These are phyloP conservation scores for Populus alba DNA, from an alignment of 345 rosid genomes.

Conservation along the genomic window DNA sequence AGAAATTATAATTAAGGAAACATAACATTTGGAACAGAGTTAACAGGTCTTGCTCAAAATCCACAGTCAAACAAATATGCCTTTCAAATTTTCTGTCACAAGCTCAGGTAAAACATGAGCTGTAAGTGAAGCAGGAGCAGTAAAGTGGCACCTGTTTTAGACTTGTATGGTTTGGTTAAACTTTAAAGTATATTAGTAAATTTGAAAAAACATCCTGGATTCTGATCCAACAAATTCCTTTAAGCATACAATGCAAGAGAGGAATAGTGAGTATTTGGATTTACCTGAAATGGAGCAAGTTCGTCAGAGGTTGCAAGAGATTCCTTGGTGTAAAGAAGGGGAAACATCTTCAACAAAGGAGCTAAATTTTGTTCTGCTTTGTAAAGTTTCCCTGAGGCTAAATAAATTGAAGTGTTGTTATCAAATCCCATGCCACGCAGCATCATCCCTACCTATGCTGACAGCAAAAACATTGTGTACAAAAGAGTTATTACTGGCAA, in stretches of 20 bases:
- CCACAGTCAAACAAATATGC: background rate
- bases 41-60: background rate
- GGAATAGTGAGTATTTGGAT: constrained; percentile 1
- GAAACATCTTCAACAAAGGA: constrained; percentile 79
- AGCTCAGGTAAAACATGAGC: background rate
- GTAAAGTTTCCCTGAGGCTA: constrained; percentile 83
- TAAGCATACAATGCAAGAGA: constrained; percentile 4
- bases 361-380: constrained; percentile 61
- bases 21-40: background rate
- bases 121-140: background rate
- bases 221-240: background rate
- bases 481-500: constrained; percentile 22
- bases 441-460: constrained; percentile 92
- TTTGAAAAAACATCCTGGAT: background rate
- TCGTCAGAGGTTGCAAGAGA: constrained; percentile 83
- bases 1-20: background rate
- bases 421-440: constrained; percentile 97
- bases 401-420: constrained; percentile 71
- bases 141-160: background rate
- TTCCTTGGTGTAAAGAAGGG: constrained; percentile 76
- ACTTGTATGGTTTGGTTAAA: background rate
- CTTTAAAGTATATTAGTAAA: background rate
- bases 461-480: constrained; percentile 39
- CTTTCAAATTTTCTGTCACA: background rate
- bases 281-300: constrained; percentile 83